phyloP scores from a whole-genome alignment of 169 alveolate genomes.

The Cryptosporidium andersoni region DNA sequence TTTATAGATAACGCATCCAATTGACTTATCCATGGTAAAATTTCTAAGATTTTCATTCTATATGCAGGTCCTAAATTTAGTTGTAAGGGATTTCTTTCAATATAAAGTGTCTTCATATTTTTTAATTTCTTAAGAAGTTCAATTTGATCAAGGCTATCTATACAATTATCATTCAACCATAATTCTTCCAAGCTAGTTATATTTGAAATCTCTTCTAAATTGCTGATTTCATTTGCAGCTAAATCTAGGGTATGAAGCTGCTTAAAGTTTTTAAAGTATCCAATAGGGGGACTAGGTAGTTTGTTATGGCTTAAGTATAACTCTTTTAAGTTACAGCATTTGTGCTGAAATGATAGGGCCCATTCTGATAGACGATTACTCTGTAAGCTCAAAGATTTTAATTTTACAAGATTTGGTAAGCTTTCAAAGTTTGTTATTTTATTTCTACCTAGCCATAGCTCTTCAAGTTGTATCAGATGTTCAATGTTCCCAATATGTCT shows the following conservation, averaged over 20 bases:
- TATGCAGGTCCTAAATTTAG: constrained; percentile 81
- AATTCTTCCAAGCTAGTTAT: constrained; percentile 79
- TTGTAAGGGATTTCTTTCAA: constrained; percentile 84
- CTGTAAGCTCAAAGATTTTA: constrained; percentile 81
- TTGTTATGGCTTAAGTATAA: constrained; percentile 82
- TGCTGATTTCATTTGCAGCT: constrained; percentile 78
- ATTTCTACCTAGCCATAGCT: constrained; percentile 89
- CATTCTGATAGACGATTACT: constrained; percentile 81
- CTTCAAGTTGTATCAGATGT: constrained; percentile 76
- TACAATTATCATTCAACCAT: constrained; percentile 82
- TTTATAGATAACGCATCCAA: constrained; percentile 49
- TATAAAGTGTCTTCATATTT: constrained; percentile 78
- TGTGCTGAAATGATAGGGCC: constrained; percentile 73
- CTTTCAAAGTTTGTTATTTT: constrained; percentile 79
- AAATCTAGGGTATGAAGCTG: constrained; percentile 79
- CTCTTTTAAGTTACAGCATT: constrained; percentile 74
- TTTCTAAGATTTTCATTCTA: constrained; percentile 76
- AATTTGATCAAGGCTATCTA: constrained; percentile 75
- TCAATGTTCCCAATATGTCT: constrained; percentile 81
- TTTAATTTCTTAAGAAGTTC: constrained; percentile 69
- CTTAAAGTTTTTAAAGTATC: constrained; percentile 27
- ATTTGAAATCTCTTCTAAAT: constrained; percentile 72
- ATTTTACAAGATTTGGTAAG: constrained; percentile 75
- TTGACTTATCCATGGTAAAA: constrained; percentile 75
- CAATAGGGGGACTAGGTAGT: constrained; percentile 74